phyloP scores from a whole-genome alignment of 2,329 filamentous ascomycete genomes.

The Aureobasidium sp. region DNA sequence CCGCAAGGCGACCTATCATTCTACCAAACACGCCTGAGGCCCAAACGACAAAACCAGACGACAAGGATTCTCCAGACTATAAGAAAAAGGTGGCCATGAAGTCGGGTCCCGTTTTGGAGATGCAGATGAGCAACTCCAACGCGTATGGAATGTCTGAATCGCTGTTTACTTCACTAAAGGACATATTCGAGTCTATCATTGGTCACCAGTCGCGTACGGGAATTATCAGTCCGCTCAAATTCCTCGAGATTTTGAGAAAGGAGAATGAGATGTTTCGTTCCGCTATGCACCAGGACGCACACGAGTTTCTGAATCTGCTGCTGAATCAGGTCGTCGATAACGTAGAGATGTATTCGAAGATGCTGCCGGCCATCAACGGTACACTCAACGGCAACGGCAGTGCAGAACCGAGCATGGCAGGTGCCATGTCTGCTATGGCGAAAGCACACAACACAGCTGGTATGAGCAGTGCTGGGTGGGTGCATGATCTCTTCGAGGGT shows the following conservation, averaged over 20 bases:
- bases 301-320: conserved; percentile 90
- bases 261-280: conserved; percentile 97
- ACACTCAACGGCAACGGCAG: conserved; percentile 20
- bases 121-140: conserved; percentile 70
- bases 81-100: conserved; percentile 95
- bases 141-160: conserved; percentile 91
- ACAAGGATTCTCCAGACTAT: conserved; percentile 90
- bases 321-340: conserved; percentile 95
- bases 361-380: conserved; percentile 35
- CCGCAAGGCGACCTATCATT: conserved; percentile 17
- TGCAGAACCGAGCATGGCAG: conserved; percentile 16
- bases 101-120: conserved; percentile 76
- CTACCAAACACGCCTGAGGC: conserved; percentile 18
- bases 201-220: conserved; percentile 75
- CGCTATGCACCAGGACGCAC: conserved; percentile 96
- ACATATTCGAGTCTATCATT: conserved; percentile 89
- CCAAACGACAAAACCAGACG: conserved; percentile 60
- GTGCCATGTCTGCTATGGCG: conserved; percentile 20
- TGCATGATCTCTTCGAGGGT: conserved; percentile 95
- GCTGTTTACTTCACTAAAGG: conserved; percentile 88
- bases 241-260: conserved; percentile 85
- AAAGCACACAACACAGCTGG: conserved; percentile 20
- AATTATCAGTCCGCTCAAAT: conserved; percentile 84
- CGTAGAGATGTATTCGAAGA: conserved; percentile 78
- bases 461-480: conserved; percentile 58